A percentile compares a stretch with the other conserved stretches of the same genome.
These are phyloP conservation scores for Kickxella alabastrina DNA, from an alignment of 192 early-diverging fungal species.

Conservation along the genomic window DNA sequence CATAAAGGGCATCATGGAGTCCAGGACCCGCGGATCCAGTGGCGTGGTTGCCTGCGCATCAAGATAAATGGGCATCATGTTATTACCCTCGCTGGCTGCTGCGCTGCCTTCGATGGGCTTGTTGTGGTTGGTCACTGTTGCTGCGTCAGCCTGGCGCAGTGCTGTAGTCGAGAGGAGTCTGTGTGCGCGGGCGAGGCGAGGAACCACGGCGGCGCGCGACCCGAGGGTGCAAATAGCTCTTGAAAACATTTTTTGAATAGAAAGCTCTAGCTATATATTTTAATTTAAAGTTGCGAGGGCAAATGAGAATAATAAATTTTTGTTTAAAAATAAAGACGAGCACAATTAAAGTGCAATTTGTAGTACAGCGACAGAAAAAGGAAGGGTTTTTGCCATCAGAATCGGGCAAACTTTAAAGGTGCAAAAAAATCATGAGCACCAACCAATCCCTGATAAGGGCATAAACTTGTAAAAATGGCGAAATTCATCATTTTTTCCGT, in stretches of 20 bases:
- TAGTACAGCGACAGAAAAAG: too few species aligned
- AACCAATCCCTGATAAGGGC: too few species aligned
- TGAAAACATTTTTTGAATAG: conserved; percentile 19
- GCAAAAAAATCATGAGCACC: too few species aligned
- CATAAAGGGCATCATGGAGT: conserved; percentile 92
- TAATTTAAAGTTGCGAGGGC: conserved; percentile 1
- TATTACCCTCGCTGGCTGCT: conserved; percentile 2
- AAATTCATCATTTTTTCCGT: too few species aligned
- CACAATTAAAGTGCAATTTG: too few species aligned
- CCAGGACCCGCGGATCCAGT: conserved; percentile 87
- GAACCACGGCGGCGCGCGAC: conserved; percentile 9
- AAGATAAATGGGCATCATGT: conserved; percentile 78
- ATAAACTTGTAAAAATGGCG: too few species aligned
- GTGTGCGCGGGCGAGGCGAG: not conserved
- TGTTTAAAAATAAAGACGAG: too few species aligned
- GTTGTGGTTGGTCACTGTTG: conserved; percentile 43
- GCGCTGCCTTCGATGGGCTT: conserved; percentile 15
- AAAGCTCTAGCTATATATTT: too few species aligned
- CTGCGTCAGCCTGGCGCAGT: conserved; percentile 1
- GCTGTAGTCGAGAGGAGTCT: conserved; percentile 27
- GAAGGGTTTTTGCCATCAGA: too few species aligned
- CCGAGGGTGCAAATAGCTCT: conserved; percentile 15
- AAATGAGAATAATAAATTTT: too few species aligned
- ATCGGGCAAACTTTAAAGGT: too few species aligned
- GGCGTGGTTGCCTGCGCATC: conserved; percentile 94